Base-by-base conservation (phyloP, 2,329 filamentous ascomycete species). In the Monilinia vaccinii-corymbosi region DNA sequence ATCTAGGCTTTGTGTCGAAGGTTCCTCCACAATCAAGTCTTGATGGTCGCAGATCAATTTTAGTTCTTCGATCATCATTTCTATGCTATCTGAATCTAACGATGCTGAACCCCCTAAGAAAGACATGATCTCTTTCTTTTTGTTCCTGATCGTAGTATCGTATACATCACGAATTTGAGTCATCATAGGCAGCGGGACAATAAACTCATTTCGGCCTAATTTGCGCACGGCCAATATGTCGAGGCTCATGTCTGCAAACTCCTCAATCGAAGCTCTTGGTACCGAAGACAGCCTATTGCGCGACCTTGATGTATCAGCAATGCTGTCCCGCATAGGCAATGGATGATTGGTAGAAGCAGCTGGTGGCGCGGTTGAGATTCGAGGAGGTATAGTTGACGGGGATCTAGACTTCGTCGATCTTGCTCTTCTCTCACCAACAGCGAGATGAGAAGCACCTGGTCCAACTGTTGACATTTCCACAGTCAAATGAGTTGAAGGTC, bases 1-100 rank as follows among this genome's bases (percentile, higher is more conserved):
- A 31, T 50, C 46, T 59, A 81, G 72, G 14, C 44, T 57, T 56
- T 71, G 69, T 16, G 66, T 65, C 21, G 76, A 67, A 2, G 71
- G 68, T 9, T 79, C 73, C n/a, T 77, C 77, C 44, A 78, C 71
- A 44, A 81, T 78, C 40, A 81, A 78, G 5, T 78, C 77, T 4
- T 81, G 82, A 44, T 82, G 77, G 66, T 85, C 82, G 67, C 82
- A 84, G 23, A 84, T 71, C 58, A 81, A 78, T 46, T 78, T 73
- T 11, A 87, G 73, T 40, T 73, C 72, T 23, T 75, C 71, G 46
- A 87, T 76, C 63, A 86, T 73, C 8, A 72, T 67, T 62, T 84
- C 77, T 10, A 87, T 76, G 53, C 74, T 28, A 13, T 60, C 58
- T 32, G 44, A 34, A 38, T 42, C 23, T 34, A 21, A 10, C 25